phyloP scores from a whole-genome alignment of 1,284 basidiomycete genomes.

The Irpex rosettiformis region DNA sequence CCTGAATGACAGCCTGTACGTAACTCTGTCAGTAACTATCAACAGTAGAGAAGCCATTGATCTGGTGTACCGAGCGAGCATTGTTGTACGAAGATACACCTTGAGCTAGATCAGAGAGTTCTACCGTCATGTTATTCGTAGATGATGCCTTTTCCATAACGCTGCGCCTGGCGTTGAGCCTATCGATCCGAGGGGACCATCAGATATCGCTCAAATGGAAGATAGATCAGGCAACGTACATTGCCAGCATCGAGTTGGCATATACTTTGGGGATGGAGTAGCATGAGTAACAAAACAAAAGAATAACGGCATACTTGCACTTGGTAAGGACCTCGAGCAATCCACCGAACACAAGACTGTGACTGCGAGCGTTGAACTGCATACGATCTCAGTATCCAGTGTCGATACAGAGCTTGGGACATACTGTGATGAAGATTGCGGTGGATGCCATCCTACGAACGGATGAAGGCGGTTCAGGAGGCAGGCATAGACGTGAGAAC shows the following conservation, averaged over 20 bases:
- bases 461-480: background rate
- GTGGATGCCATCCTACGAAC: background rate
- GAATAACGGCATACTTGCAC: background rate
- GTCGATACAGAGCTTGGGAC: background rate
- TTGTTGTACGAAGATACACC: background rate
- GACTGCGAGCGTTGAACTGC: conserved; percentile 1
- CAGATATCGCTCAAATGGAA: background rate
- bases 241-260: conserved; percentile 1
- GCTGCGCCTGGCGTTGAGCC: background rate
- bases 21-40: background rate
- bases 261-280: background rate
- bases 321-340: conserved; percentile 1
- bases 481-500: background rate
- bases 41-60: background rate
- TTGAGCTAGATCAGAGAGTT: background rate
- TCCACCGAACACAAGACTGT: background rate
- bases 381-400: background rate
- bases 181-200: background rate
- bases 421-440: conserved; percentile 1
- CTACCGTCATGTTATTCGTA: background rate
- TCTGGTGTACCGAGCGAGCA: background rate
- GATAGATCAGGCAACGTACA: background rate
- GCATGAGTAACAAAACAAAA: background rate
- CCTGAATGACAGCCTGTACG: background rate
- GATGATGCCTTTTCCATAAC: background rate